Evolutionary conservation across 2,329 filamentous ascomycete species (phyloP).

Genomic region (Fusarium cicatricum): DNA sequence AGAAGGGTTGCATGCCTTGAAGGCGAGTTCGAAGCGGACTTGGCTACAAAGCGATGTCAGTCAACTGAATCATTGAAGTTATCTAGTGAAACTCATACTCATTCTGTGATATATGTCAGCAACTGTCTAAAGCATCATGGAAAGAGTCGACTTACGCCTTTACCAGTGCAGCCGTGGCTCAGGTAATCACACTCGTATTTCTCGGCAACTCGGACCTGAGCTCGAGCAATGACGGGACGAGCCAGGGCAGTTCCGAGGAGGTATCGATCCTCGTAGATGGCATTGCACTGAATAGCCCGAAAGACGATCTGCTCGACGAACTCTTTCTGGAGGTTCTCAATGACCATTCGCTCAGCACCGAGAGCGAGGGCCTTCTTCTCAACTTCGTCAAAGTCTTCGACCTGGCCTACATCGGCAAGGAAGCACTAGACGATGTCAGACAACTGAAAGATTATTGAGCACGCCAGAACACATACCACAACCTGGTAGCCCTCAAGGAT

Average conservation of each 20-base stretch:
- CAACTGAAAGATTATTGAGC: too few relatives aligned
- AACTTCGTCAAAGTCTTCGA: conserved; percentile 75
- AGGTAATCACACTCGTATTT: conserved; percentile 50
- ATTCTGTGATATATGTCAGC: conserved; percentile 28
- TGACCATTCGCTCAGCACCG: conserved; percentile 54
- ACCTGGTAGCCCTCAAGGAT: conserved; percentile 42
- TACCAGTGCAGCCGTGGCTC: conserved; percentile 67
- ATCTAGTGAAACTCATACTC: conserved; percentile 38
- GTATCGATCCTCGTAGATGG: conserved; percentile 66
- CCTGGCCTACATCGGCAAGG: conserved; percentile 72
- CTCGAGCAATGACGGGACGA: conserved; percentile 71
- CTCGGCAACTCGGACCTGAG: conserved; percentile 48
- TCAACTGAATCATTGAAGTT: not conserved
- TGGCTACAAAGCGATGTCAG: conserved; percentile 41
- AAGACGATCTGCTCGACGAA: conserved; percentile 81
- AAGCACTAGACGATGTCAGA: conserved; percentile 42
- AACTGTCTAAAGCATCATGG: not conserved
- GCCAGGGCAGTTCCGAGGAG: conserved; percentile 64
- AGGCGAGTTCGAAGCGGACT: conserved; percentile 49
- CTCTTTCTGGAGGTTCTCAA: conserved; percentile 71
- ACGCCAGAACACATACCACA: conserved; percentile 7
- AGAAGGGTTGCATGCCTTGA: conserved; percentile 60
- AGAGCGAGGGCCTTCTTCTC: conserved; percentile 68
- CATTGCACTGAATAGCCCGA: conserved; percentile 73
- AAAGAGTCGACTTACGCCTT: conserved; percentile 56